A percentile compares a stretch with the other conserved stretches of the same genome.
These are phyloP conservation scores for Pochonia chlamydosporia DNA, from an alignment of 2,329 filamentous ascomycete species.

Conservation along the genomic window DNA sequence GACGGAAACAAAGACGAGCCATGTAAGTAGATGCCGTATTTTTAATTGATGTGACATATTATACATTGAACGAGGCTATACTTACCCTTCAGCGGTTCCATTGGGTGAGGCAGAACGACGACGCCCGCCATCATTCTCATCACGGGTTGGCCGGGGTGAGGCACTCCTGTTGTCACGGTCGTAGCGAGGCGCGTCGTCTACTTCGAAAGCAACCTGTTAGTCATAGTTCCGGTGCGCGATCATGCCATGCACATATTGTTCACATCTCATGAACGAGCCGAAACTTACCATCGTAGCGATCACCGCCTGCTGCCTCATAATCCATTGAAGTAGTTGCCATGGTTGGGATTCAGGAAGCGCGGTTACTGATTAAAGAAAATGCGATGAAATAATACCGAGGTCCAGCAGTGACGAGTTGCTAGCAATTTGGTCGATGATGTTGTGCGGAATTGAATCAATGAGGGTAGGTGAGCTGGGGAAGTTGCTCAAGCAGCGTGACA, in stretches of 20 bases:
- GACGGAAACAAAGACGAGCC: slow-evolving; percentile 4
- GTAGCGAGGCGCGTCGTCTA: slow-evolving; percentile 61
- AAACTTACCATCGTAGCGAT: slow-evolving; percentile 57
- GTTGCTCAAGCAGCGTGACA: not conserved
- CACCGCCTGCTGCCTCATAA: slow-evolving; percentile 62
- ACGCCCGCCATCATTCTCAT: slow-evolving; percentile 53
- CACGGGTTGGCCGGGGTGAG: slow-evolving; percentile 55
- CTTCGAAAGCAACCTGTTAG: not conserved
- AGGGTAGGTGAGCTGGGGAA: not conserved
- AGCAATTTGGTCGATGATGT: slow-evolving; percentile 15
- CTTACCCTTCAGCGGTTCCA: slow-evolving; percentile 34
- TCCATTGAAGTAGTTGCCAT: slow-evolving; percentile 66
- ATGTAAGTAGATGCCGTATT: slow-evolving; percentile 4
- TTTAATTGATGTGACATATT: not conserved
- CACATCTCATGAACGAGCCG: slow-evolving; percentile 9
- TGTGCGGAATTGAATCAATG: slow-evolving; percentile 2
- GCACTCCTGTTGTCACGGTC: slow-evolving; percentile 62
- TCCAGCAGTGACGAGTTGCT: slow-evolving; percentile 1
- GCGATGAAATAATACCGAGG: slow-evolving; percentile 9
- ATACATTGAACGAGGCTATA: not conserved
- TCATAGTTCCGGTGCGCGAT: not conserved
- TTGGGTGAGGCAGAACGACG: slow-evolving; percentile 59
- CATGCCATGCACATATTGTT: not conserved
- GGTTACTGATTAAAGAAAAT: not conserved
- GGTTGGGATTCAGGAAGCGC: slow-evolving; percentile 10